phyloP scores from a whole-genome alignment of 2,329 filamentous ascomycete genomes.

The Diaporthe citri region DNA sequence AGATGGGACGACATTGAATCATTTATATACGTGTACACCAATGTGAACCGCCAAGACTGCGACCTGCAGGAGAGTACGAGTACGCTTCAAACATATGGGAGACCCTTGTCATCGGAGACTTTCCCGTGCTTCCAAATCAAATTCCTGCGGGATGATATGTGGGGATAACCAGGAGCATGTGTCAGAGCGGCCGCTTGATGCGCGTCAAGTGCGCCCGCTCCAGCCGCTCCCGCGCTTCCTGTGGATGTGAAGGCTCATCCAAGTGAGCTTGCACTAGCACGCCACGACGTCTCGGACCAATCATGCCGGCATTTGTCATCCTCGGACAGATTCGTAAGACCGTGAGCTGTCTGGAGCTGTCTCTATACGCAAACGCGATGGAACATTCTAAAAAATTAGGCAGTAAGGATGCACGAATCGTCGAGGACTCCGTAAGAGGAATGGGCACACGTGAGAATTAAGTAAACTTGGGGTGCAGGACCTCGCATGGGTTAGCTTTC shows the following conservation, averaged over 20 bases:
- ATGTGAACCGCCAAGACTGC: not conserved
- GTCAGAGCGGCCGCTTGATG: not conserved
- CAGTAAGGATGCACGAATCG: not conserved
- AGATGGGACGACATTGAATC: not conserved
- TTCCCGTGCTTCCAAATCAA: not conserved
- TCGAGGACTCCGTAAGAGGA: too few relatives aligned
- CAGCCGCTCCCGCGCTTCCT: not conserved
- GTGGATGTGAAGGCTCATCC: not conserved
- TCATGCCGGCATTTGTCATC: conserved; percentile 4
- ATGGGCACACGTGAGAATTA: not conserved
- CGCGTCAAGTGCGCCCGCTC: not conserved
- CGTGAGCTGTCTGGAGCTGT: not conserved
- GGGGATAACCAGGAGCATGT: not conserved
- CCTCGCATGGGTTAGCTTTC: too few relatives aligned
- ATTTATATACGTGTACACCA: not conserved
- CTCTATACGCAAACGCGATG: not conserved
- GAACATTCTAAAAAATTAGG: not conserved
- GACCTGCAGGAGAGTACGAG: not conserved
- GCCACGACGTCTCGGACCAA: not conserved
- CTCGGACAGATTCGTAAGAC: not conserved
- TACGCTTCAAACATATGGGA: not conserved
- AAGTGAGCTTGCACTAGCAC: not conserved
- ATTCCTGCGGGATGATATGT: not conserved
- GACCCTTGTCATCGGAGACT: not conserved
- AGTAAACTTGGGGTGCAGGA: not conserved